Evolutionary conservation across 2,329 filamentous ascomycete genomes (phyloP).

Genomic region (Beauveria australis): DNA sequence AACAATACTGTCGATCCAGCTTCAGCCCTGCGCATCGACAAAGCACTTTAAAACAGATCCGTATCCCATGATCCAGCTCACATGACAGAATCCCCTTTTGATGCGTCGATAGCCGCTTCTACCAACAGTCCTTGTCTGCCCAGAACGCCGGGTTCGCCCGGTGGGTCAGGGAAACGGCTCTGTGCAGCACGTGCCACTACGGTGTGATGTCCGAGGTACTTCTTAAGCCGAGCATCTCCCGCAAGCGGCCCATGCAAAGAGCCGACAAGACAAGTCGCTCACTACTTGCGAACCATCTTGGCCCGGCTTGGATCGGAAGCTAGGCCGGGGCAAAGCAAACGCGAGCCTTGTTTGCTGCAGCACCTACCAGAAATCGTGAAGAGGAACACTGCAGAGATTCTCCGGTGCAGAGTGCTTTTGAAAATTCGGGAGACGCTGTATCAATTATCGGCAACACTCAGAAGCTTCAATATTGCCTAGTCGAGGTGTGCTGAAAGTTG

Average conservation of each 20-base stretch:
- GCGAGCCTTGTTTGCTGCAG: not conserved
- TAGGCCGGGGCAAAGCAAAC: not conserved
- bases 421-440: too few relatives aligned
- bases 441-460: too few relatives aligned
- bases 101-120: constrained; percentile 8
- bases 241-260: constrained; percentile 1
- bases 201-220: constrained; percentile 9
- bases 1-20: not conserved
- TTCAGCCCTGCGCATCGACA: not conserved
- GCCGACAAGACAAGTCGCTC: not conserved
- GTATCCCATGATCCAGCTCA: not conserved
- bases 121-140: not conserved
- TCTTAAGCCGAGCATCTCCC: constrained; percentile 6
- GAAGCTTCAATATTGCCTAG: too few relatives aligned
- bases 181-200: constrained; percentile 1
- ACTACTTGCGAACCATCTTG: not conserved
- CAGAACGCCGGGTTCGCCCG: not conserved
- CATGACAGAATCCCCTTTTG: not conserved
- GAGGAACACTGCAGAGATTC: too few relatives aligned
- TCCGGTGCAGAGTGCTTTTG: too few relatives aligned
- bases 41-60: not conserved
- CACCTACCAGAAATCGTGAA: not conserved
- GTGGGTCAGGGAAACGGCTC: not conserved
- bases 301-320: constrained; percentile 1
- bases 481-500: too few relatives aligned